Conservation (phyloP, 257 asterid species). For the Verbascum thapsus region DNA sequence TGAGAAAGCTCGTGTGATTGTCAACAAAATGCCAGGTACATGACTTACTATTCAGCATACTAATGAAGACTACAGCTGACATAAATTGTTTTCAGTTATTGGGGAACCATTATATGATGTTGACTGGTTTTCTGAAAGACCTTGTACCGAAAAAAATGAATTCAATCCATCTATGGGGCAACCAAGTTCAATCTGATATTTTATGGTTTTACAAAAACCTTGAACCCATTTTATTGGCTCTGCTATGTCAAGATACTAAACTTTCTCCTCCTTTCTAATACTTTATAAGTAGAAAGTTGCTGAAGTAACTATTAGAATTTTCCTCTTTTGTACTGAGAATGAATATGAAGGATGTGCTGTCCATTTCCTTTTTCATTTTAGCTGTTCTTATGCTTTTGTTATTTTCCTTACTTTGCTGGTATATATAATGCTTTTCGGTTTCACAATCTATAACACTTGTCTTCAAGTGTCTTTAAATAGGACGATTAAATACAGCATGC, state of each 20-base stretch:
- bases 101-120: neutral
- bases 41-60: conserved; percentile 3
- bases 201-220: neutral
- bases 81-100: neutral
- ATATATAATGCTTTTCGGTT: too few relatives aligned
- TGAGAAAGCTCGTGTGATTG: conserved; percentile 88
- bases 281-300: neutral
- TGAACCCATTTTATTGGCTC: neutral
- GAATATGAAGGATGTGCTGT: neutral
- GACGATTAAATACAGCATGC: too few relatives aligned
- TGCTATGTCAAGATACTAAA: neutral
- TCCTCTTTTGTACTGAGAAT: neutral
- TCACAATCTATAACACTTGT: too few relatives aligned
- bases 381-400: too few relatives aligned
- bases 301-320: neutral
- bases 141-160: neutral
- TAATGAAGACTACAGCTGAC: conserved; percentile 4
- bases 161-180: neutral
- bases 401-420: too few relatives aligned
- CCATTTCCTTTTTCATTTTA: neutral
- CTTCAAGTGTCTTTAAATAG: too few relatives aligned
- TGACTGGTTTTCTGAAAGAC: neutral
- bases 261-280: neutral
- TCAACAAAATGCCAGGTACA: conserved; percentile 88
- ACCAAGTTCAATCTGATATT: neutral